Percentiles rank a stretch among this genome's conserved stretches.
phyloP scores from a whole-genome alignment of 495 filamentous ascomycete genomes.

The Tuber microsphaerosporum region DNA sequence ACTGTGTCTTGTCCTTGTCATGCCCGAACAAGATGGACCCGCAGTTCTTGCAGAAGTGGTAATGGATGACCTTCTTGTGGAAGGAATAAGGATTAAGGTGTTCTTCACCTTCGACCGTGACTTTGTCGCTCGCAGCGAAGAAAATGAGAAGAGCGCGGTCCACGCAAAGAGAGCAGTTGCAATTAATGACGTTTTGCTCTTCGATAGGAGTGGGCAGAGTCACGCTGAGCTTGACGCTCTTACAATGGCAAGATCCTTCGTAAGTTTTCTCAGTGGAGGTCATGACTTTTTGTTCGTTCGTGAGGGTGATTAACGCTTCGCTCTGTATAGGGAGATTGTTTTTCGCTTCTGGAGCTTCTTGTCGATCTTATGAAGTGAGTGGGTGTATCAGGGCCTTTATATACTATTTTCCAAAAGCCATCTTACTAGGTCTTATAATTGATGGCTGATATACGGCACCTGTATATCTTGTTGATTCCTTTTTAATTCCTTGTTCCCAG shows the following conservation, averaged over 20 bases:
- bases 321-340: not conserved
- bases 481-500: not conserved
- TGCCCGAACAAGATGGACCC: slow-evolving; percentile 19
- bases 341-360: not conserved
- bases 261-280: slow-evolving; percentile 8
- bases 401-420: not conserved
- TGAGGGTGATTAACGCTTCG: not conserved
- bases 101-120: slow-evolving; percentile 9
- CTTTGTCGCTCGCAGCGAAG: slow-evolving; percentile 7
- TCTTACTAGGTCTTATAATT: not conserved
- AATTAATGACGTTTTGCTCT: slow-evolving; percentile 2
- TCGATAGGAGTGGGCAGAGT: slow-evolving; percentile 10
- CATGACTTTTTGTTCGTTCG: slow-evolving; percentile 1
- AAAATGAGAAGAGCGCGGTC: slow-evolving; percentile 13
- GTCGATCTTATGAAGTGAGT: not conserved
- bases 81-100: slow-evolving; percentile 16
- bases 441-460: not conserved
- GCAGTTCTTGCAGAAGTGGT: slow-evolving; percentile 21
- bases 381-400: not conserved
- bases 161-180: slow-evolving; percentile 17
- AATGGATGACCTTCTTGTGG: slow-evolving; percentile 15
- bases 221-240: slow-evolving; percentile 13
- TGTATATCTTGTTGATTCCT: not conserved
- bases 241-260: slow-evolving; percentile 21
- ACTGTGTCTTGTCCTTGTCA: slow-evolving; percentile 9